phyloP scores from a whole-genome alignment of 768 basidiomycete genomes.

The Sistotremastrum suecicum region DNA sequence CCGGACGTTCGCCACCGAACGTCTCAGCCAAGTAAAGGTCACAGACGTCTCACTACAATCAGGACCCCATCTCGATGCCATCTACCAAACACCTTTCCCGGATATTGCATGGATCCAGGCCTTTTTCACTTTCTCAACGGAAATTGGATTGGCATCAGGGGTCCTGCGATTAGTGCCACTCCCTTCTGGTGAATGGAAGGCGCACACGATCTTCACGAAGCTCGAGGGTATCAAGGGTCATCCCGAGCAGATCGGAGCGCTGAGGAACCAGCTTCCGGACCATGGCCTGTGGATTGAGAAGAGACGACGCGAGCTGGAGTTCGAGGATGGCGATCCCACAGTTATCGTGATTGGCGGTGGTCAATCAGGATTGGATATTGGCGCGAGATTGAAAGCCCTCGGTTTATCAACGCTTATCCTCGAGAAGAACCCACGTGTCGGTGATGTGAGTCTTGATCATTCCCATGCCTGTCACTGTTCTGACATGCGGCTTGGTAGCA shows the following conservation, averaged over 20 bases:
- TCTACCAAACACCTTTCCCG: conserved; percentile 12
- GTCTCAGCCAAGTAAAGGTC: conserved; percentile 29
- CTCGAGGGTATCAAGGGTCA: conserved; percentile 35
- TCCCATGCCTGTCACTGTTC: too few relatives aligned
- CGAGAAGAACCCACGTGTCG: conserved; percentile 45
- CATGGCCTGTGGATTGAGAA: conserved; percentile 30
- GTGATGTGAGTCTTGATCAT: conserved; percentile 22
- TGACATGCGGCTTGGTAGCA: conserved; percentile 4
- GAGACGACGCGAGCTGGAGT: conserved; percentile 22
- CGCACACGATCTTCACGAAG: conserved; percentile 33
- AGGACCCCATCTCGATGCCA: too few relatives aligned
- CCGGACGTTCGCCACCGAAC: conserved; percentile 29
- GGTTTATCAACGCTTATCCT: conserved; percentile 38
- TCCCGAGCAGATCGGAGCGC: conserved; percentile 33
- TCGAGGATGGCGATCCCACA: conserved; percentile 29
- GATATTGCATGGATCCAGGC: conserved; percentile 45
- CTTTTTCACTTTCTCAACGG: conserved; percentile 39
- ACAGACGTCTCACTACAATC: conserved; percentile 12
- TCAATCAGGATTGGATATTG: conserved; percentile 40
- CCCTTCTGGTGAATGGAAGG: conserved; percentile 29
- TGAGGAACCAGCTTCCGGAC: conserved; percentile 20
- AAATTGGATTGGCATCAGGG: conserved; percentile 35
- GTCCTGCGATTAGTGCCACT: conserved; percentile 41
- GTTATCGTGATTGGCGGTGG: conserved; percentile 40
- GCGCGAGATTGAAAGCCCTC: conserved; percentile 43